Evolutionary conservation across 257 asterid genomes (phyloP).

Genomic region (Solanum chmielewskii): DNA sequence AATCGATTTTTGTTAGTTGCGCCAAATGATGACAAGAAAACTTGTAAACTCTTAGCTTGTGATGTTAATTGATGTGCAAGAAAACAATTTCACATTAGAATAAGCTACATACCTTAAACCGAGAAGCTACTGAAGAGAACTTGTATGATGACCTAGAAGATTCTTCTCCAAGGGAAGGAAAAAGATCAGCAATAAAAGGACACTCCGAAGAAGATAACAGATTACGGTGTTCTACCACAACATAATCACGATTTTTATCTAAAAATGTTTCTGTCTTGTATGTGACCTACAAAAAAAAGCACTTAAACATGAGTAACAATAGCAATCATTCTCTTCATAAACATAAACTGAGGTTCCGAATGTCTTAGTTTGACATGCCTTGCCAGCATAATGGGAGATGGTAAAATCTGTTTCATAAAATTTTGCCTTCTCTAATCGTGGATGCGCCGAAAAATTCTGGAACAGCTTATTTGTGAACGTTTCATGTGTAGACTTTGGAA

Average conservation of each 20-base stretch:
- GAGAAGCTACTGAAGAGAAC: constrained; percentile 95
- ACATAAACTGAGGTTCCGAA: background rate
- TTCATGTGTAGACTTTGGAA: constrained; percentile 92
- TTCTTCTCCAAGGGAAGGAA: constrained; percentile 84
- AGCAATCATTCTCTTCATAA: background rate
- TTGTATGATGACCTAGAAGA: constrained; percentile 91
- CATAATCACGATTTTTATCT: constrained; percentile 95
- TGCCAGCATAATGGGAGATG: constrained; percentile 97
- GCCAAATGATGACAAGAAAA: background rate
- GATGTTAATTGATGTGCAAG: background rate
- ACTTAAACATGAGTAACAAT: constrained; percentile 7
- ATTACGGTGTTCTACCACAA: constrained; percentile 94
- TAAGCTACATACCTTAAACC: constrained; percentile 64
- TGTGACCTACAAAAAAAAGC: constrained; percentile 55
- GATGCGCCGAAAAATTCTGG: constrained; percentile 70
- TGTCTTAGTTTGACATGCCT: constrained; percentile 38
- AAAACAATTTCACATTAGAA: background rate
- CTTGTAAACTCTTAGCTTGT: background rate
- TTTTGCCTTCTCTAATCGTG: constrained; percentile 70
- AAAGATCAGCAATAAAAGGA: constrained; percentile 64
- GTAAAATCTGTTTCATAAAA: constrained; percentile 93
- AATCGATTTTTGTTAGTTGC: background rate
- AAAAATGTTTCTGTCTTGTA: constrained; percentile 82
- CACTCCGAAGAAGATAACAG: constrained; percentile 81
- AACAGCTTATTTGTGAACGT: constrained; percentile 89